These are phyloP conservation scores for Microstegium vimineum DNA, from an alignment of 176 grass and related monocot species.

Conservation along the genomic window DNA sequence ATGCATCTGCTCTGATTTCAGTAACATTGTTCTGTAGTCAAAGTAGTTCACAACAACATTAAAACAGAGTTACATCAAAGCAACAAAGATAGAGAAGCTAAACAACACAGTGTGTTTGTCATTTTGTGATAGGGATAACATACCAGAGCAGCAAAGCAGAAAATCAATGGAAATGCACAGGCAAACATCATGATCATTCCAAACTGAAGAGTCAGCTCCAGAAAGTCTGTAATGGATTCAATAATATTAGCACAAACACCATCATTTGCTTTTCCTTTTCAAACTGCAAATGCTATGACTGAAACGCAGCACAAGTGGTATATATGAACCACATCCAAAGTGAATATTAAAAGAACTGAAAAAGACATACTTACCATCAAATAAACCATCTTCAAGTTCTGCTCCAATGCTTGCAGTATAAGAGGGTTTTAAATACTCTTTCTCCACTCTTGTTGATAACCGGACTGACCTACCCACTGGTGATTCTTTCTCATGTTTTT, in stretches of 20 bases:
- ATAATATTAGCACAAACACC: conserved; percentile 19
- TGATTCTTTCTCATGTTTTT: conserved; percentile 76
- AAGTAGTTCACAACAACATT: background rate
- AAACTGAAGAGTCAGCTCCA: conserved; percentile 92
- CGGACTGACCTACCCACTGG: conserved; percentile 55
- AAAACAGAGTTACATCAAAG: background rate
- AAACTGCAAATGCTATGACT: background rate
- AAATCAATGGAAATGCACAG: conserved; percentile 89
- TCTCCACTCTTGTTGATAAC: conserved; percentile 88
- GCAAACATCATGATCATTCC: conserved; percentile 99
- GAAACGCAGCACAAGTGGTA: no score
- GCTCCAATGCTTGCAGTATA: conserved; percentile 89
- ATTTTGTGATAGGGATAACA: conserved; percentile 5
- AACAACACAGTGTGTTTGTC: background rate
- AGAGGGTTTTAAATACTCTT: conserved; percentile 92
- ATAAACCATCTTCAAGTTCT: conserved; percentile 67
- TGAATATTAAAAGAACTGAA: no score
- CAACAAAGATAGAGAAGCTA: background rate
- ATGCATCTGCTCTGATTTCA: conserved; percentile 91
- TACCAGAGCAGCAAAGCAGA: conserved; percentile 95
- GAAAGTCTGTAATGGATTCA: conserved; percentile 59
- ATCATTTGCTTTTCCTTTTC: background rate
- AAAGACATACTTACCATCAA: no score
- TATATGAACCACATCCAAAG: no score
- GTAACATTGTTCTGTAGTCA: conserved; percentile 80